A percentile compares a stretch with the other conserved stretches of the same genome.
Evolutionary conservation across 495 filamentous ascomycete genomes (phyloP).

Genomic region (Penicillium taxi): DNA sequence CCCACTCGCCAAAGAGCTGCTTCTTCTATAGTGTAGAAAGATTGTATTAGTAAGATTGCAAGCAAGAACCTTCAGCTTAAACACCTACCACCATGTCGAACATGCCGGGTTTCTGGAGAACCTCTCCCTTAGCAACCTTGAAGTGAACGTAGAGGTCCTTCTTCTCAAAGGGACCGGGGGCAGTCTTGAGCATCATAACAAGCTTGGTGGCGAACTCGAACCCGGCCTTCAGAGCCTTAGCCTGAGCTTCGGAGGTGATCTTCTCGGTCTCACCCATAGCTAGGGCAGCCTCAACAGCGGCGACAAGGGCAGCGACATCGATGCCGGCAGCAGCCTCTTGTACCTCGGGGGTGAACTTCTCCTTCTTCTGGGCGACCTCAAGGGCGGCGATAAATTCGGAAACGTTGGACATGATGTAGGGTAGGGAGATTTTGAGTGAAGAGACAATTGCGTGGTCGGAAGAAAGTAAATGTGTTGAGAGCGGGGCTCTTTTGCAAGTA

Average conservation of each 20-base stretch:
- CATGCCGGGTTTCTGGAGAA: constrained; percentile 36
- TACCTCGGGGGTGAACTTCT: constrained; percentile 27
- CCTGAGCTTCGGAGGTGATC: constrained; percentile 14
- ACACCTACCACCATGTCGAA: constrained; percentile 47
- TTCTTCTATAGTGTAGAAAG: constrained; percentile 49
- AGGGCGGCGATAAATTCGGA: constrained; percentile 26
- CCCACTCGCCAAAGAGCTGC: constrained; percentile 70
- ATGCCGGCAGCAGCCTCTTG: constrained; percentile 23
- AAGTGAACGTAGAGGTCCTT: constrained; percentile 51
- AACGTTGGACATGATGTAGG: constrained; percentile 28
- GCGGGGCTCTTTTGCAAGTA: constrained; percentile 6
- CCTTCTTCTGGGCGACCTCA: constrained; percentile 23
- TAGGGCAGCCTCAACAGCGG: constrained; percentile 12
- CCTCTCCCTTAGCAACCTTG: constrained; percentile 48
- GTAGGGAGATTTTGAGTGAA: background rate
- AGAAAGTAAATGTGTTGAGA: background rate
- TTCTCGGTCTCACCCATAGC: constrained; percentile 15
- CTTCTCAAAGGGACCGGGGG: constrained; percentile 46
- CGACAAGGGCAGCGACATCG: constrained; percentile 24
- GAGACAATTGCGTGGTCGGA: no score
- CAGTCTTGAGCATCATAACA: constrained; percentile 49
- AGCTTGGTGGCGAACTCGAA: constrained; percentile 44
- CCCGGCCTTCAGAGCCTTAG: constrained; percentile 14
- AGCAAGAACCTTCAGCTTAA: background rate
- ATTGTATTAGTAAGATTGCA: background rate